Evolutionary conservation across 345 rosid species (phyloP), one percentile per base, ranked within the genome.

Genomic region (Citrus medica): DNA sequence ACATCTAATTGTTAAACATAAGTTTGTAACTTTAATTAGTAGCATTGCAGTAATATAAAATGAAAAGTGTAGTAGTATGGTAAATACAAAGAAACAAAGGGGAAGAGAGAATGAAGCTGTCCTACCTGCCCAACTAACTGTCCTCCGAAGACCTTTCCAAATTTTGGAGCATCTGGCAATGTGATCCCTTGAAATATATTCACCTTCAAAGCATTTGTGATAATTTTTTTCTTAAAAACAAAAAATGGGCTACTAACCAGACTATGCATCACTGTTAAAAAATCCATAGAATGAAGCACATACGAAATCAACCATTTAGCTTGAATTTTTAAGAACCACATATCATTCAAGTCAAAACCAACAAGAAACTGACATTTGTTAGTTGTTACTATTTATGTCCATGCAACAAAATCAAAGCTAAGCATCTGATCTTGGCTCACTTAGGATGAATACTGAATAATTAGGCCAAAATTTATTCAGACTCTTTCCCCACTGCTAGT

Each of bases 91-190:
- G 40, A 67, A 58, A 28, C n/a, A 73, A 27, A 32, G 17, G 17
- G 22, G 27, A 68, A 55, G 67, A 46, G 61, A 40, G 8, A 19
- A n/a, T 62, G 66, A 67, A 67, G 28, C 38, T 69, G 55, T 27
- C 78, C 79, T 84, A 82, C 99, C 97, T 96, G 99, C 76, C 97
- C 99, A 51, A 92, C 78, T 63, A 96, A 89, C 84, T 96, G 98
- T 78, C 99, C 98, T 67, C 99, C 99, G 76, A 94, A 96, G 69
- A 96, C 98, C 82, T 91, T 94, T 32, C 98, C 98, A 82, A 91
- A 96, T 71, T 53, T 89, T 35, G 97, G 97, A 77, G 98, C 98
- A 80, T 92, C 94, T 48, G 97, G 95, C 83, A 90, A 84, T 40
- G 99, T 92, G 76, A 92, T 78, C 66, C 98, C 99, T 73, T 79